A percentile compares a stretch with the other conserved stretches of the same genome.
Conservation (phyloP, 805 yeast species). For the Kuraishia capsulata region DNA sequence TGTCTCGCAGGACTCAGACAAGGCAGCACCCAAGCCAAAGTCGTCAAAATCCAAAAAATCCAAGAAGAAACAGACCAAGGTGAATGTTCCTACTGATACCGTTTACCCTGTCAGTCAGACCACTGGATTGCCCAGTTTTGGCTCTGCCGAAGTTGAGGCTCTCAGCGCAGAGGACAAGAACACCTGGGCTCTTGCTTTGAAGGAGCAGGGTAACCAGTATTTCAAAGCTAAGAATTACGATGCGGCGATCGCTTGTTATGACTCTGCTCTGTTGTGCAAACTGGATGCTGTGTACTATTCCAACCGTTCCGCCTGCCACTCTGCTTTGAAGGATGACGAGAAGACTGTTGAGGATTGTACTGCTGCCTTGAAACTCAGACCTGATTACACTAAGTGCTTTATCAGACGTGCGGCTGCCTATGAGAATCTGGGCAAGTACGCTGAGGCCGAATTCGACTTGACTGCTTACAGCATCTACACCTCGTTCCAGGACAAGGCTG, state of each 20-base stretch:
- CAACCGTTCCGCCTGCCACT: conserved; percentile 93
- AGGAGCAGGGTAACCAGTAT: conserved; percentile 79
- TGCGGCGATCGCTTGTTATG: conserved; percentile 72
- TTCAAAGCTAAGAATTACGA: conserved; percentile 65
- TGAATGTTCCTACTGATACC: conserved; percentile 21
- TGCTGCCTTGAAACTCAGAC: conserved; percentile 75
- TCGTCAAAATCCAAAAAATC: conserved; percentile 24
- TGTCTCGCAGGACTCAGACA: conserved; percentile 9
- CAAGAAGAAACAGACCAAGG: conserved; percentile 32
- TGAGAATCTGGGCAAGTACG: conserved; percentile 69
- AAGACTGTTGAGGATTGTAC: conserved; percentile 86
- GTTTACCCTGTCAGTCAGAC: conserved; percentile 40
- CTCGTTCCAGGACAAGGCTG: conserved; percentile 46
- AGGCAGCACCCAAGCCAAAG: conserved; percentile 15
- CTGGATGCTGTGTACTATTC: conserved; percentile 86
- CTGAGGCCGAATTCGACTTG: conserved; percentile 84
- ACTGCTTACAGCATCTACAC: conserved; percentile 84
- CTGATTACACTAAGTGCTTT: conserved; percentile 85
- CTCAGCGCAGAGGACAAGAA: conserved; percentile 47
- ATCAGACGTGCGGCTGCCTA: conserved; percentile 90
- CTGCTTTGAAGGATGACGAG: conserved; percentile 69
- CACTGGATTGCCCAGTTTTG: conserved; percentile 51
- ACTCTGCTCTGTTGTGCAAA: conserved; percentile 67
- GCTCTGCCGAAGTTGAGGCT: conserved; percentile 31
- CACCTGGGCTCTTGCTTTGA: conserved; percentile 63